Evolutionary conservation across 371 early-diverging fungal genomes (phyloP).

Genomic region (Rhizopus microsporus): DNA sequence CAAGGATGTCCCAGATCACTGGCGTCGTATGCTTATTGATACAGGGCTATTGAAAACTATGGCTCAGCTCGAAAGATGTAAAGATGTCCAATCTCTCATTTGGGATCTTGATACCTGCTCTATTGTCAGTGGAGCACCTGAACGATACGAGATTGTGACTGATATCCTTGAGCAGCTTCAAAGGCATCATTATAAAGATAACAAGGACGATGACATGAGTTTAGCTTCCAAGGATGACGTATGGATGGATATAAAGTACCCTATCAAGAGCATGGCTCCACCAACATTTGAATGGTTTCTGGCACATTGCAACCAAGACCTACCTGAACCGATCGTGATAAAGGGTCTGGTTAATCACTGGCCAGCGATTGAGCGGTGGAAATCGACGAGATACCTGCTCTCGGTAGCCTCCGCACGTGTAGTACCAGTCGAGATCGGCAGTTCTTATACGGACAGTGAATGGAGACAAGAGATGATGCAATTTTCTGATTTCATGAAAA

Average conservation of each 20-base stretch:
- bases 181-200: neutral
- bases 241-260: conserved; percentile 12
- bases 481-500: conserved; percentile 70
- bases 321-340: conserved; percentile 49
- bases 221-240: neutral
- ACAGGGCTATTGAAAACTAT: conserved; percentile 48
- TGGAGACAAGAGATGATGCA: conserved; percentile 85
- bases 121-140: conserved; percentile 59
- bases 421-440: conserved; percentile 89
- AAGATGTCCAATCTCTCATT: conserved; percentile 27
- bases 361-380: conserved; percentile 76
- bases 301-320: conserved; percentile 19
- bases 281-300: conserved; percentile 28
- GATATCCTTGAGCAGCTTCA: conserved; percentile 37
- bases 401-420: conserved; percentile 70
- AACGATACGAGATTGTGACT: conserved; percentile 35
- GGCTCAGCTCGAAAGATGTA: conserved; percentile 16
- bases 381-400: conserved; percentile 58
- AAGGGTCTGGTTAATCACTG: conserved; percentile 63
- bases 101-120: conserved; percentile 49
- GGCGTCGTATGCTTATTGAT: conserved; percentile 63
- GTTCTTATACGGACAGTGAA: conserved; percentile 69
- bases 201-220: conserved; percentile 1
- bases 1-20: conserved; percentile 53
- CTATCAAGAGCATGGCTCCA: conserved; percentile 16